A percentile compares a stretch with the other conserved stretches of the same genome.
These are phyloP conservation scores for Trichoderma cornu-damae DNA, from an alignment of 2,329 filamentous ascomycete species.

Conservation along the genomic window DNA sequence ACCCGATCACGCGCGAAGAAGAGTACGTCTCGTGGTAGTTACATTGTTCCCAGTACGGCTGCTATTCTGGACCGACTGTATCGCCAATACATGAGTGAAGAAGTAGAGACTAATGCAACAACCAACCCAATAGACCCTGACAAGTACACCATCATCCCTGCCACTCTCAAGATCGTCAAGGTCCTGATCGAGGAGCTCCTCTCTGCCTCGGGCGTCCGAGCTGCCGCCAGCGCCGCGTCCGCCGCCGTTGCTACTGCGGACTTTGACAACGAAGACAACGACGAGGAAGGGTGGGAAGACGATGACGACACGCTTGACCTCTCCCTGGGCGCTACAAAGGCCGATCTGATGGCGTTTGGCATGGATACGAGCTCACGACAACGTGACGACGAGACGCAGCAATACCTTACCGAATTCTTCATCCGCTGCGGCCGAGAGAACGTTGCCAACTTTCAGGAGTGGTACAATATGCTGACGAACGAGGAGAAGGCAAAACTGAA, in stretches of 20 bases:
- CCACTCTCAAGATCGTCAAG: slow-evolving; percentile 92
- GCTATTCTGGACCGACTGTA: slow-evolving; percentile 23
- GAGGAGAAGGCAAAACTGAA: slow-evolving; percentile 54
- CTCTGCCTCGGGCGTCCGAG: slow-evolving; percentile 65
- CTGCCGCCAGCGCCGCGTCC: slow-evolving; percentile 57
- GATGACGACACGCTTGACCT: slow-evolving; percentile 72
- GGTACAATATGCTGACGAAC: slow-evolving; percentile 51
- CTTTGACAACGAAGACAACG: slow-evolving; percentile 60
- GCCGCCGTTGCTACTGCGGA: slow-evolving; percentile 58
- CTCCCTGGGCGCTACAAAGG: slow-evolving; percentile 60
- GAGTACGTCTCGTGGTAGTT: slow-evolving; percentile 47
- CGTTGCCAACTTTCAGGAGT: slow-evolving; percentile 50
- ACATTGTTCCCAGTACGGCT: slow-evolving; percentile 21
- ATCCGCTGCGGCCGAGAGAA: slow-evolving; percentile 52
- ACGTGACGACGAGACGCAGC: slow-evolving; percentile 85
- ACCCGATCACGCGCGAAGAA: slow-evolving; percentile 84
- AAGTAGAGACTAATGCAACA: slow-evolving; percentile 27
- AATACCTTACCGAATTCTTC: slow-evolving; percentile 80
- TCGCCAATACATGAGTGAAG: slow-evolving; percentile 20
- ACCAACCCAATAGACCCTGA: slow-evolving; percentile 61
- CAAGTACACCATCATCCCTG: slow-evolving; percentile 79
- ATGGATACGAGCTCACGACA: slow-evolving; percentile 57
- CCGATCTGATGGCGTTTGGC: slow-evolving; percentile 74
- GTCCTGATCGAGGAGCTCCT: slow-evolving; percentile 88
- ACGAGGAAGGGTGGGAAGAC: slow-evolving; percentile 86